Evolutionary conservation across 306 rosid genomes (phyloP).

Genomic region (Corylus heterophylla): DNA sequence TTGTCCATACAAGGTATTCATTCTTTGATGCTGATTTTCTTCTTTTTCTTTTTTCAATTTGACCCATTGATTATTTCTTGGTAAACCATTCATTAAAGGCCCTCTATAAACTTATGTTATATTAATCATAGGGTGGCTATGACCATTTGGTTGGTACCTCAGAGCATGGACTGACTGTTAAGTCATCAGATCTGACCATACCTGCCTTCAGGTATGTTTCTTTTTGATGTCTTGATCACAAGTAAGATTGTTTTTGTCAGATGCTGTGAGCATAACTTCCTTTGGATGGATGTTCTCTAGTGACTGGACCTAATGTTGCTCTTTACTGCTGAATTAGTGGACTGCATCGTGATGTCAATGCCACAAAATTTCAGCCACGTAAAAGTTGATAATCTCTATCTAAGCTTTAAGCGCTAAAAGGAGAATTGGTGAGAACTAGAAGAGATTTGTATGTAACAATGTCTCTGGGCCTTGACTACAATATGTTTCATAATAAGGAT

Average conservation of each 20-base stretch:
- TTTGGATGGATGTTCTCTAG: neutral
- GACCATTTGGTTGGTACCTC: conserved; percentile 90
- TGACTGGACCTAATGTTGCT: neutral
- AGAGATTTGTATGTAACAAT: neutral
- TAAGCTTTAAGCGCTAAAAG: neutral
- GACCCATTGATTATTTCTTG: neutral
- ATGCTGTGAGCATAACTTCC: neutral
- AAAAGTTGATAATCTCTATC: neutral
- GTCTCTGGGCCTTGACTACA: neutral
- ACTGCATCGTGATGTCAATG: neutral
- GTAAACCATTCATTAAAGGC: conserved; percentile 6
- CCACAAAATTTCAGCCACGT: neutral
- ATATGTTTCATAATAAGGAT: neutral
- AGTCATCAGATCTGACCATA: conserved; percentile 68
- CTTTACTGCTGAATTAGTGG: neutral
- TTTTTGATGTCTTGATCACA: neutral
- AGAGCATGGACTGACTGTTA: conserved; percentile 77
- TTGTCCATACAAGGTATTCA: conserved; percentile 63
- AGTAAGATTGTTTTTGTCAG: neutral
- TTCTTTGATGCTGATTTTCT: conserved; percentile 4
- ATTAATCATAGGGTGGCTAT: conserved; percentile 79
- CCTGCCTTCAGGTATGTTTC: conserved; percentile 72
- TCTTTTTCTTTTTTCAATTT: too few species aligned
- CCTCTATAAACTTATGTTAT: conserved; percentile 21
- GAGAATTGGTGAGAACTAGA: neutral